Evolutionary conservation across 164 flowering plant genomes (phyloP).

Genomic region (Platanus orientalis): DNA sequence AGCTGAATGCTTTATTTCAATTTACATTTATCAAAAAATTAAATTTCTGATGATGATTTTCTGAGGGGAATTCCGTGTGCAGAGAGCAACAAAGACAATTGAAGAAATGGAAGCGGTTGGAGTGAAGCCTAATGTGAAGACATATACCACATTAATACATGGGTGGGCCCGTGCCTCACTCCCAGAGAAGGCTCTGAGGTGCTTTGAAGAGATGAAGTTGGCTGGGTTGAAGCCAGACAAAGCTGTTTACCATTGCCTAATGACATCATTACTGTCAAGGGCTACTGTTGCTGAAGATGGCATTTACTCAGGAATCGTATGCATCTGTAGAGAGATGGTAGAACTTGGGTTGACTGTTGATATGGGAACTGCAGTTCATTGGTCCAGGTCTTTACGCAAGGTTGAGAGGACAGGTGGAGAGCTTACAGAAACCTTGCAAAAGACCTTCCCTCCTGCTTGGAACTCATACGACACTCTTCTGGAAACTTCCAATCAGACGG

Average conservation of each 20-base stretch:
- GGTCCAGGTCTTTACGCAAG: constrained; percentile 80
- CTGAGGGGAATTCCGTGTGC: constrained; percentile 16
- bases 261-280: constrained; percentile 83
- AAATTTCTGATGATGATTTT: not conserved
- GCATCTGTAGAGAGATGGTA: constrained; percentile 68
- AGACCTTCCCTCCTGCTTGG: constrained; percentile 98
- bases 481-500: constrained; percentile 14
- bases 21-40: not conserved
- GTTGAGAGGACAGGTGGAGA: constrained; percentile 84
- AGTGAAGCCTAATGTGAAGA: constrained; percentile 79
- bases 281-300: constrained; percentile 73
- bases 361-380: constrained; percentile 95
- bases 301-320: constrained; percentile 49
- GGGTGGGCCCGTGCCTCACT: constrained; percentile 98
- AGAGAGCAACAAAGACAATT: constrained; percentile 74
- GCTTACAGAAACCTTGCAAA: constrained; percentile 86
- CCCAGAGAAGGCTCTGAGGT: constrained; percentile 83
- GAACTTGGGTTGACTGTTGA: constrained; percentile 65
- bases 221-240: constrained; percentile 82
- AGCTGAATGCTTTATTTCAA: constrained; percentile 2
- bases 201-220: constrained; percentile 77
- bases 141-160: constrained; percentile 82
- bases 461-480: constrained; percentile 33
- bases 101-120: constrained; percentile 75
- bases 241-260: constrained; percentile 87